These are phyloP conservation scores for Chaetomium strumarium DNA, from an alignment of 2,329 filamentous ascomycete species.

Conservation along the genomic window DNA sequence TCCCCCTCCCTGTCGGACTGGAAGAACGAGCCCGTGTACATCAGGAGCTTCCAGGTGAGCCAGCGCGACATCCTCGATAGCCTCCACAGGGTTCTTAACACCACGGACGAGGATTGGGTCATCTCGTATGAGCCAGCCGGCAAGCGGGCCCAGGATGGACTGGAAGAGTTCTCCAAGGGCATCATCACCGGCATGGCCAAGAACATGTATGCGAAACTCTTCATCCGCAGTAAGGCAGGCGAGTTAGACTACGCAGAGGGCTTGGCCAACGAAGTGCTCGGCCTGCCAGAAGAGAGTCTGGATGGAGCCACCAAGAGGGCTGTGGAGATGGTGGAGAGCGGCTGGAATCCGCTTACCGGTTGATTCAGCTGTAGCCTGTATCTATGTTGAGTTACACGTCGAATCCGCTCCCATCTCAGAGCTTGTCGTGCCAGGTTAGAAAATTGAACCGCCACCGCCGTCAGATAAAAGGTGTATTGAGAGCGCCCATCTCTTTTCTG, in stretches of 20 bases:
- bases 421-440: no score
- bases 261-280: conserved; percentile 47
- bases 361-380: no score
- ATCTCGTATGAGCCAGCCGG: conserved; percentile 42
- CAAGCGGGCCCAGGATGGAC: conserved; percentile 44
- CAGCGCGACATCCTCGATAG: conserved; percentile 61
- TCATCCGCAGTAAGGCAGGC: conserved; percentile 39
- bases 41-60: conserved; percentile 51
- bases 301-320: conserved; percentile 46
- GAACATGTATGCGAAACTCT: conserved; percentile 51
- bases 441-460: no score
- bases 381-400: no score
- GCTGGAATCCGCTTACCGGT: neutral
- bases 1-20: conserved; percentile 12
- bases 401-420: no score
- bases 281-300: conserved; percentile 51
- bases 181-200: conserved; percentile 28
- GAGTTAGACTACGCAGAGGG: conserved; percentile 34
- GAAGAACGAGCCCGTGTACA: conserved; percentile 43
- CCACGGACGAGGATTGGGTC: conserved; percentile 54
- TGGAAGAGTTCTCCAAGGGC: conserved; percentile 38
- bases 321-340: neutral
- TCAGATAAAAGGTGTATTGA: no score
- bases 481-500: no score
- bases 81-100: conserved; percentile 51